Evolutionary conservation across 352 stramenopile genomes (phyloP).

Genomic region (Pythium brachiatum): DNA sequence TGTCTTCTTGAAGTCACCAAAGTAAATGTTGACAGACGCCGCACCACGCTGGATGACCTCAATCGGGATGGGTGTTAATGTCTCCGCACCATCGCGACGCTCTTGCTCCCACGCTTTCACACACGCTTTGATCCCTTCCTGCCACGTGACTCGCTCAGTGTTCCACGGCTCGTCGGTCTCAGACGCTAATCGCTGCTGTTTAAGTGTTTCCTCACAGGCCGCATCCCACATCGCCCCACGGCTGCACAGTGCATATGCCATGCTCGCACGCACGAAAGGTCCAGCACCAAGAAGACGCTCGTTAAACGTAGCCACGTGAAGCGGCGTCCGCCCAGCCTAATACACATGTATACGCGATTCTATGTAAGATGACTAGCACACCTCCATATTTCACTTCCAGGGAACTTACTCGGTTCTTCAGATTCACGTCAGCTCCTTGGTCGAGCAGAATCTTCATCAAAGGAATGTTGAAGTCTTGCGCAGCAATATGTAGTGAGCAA

Average conservation of each 20-base stretch:
- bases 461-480: neutral
- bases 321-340: neutral
- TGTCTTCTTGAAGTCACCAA: no score
- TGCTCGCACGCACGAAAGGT: slow-evolving; percentile 18
- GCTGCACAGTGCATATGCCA: neutral
- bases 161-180: neutral
- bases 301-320: neutral
- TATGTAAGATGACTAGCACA: neutral
- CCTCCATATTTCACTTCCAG: neutral
- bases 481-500: neutral
- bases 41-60: slow-evolving; percentile 18
- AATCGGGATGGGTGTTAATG: neutral
- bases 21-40: neutral
- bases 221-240: neutral
- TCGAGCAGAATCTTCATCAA: neutral
- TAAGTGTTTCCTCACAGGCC: slow-evolving; percentile 5
- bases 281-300: slow-evolving; percentile 18
- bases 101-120: neutral
- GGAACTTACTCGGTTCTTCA: neutral
- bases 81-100: neutral
- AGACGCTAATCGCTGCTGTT: neutral
- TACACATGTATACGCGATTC: neutral
- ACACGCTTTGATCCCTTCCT: neutral
- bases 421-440: neutral
- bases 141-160: neutral